These are phyloP conservation scores for Microbotryum violaceum DNA, from an alignment of 1,284 basidiomycete species.

Conservation along the genomic window DNA sequence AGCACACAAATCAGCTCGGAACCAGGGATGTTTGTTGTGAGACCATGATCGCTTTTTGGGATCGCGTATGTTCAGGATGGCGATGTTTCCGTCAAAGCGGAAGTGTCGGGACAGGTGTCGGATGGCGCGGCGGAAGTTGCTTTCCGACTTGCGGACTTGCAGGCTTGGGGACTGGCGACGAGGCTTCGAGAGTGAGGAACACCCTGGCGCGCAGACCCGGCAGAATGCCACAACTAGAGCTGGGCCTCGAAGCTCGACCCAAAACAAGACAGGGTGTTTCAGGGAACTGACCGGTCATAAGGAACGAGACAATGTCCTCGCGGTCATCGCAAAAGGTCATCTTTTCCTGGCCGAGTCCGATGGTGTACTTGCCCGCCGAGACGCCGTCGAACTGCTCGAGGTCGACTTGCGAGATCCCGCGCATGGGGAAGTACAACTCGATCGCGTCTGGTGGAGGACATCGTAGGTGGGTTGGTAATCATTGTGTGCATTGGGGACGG, in stretches of 20 bases:
- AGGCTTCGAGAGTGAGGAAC: no score
- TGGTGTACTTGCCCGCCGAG: constrained; percentile 95
- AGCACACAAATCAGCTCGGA: no score
- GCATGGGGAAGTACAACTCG: constrained; percentile 48
- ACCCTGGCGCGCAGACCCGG: no score
- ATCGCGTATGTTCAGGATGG: no score
- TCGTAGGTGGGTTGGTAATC: no score
- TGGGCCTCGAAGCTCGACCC: no score
- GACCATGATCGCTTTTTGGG: no score
- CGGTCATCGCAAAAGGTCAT: constrained; percentile 53
- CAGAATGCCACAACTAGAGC: background rate
- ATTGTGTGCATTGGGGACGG: background rate
- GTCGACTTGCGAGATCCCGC: constrained; percentile 85
- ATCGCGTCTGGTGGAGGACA: constrained; percentile 47
- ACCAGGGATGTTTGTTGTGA: no score
- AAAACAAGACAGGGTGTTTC: background rate
- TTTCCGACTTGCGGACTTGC: no score
- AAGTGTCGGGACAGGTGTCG: background rate
- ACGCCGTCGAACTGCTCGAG: constrained; percentile 95
- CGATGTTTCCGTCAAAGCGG: background rate
- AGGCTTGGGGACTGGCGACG: no score
- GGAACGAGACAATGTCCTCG: constrained; percentile 98
- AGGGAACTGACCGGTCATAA: constrained; percentile 69
- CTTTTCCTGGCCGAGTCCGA: constrained; percentile 94
- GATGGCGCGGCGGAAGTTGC: no score